Base-by-base conservation (phyloP, 257 asterid genomes). In the Scutellaria baicalensis region DNA sequence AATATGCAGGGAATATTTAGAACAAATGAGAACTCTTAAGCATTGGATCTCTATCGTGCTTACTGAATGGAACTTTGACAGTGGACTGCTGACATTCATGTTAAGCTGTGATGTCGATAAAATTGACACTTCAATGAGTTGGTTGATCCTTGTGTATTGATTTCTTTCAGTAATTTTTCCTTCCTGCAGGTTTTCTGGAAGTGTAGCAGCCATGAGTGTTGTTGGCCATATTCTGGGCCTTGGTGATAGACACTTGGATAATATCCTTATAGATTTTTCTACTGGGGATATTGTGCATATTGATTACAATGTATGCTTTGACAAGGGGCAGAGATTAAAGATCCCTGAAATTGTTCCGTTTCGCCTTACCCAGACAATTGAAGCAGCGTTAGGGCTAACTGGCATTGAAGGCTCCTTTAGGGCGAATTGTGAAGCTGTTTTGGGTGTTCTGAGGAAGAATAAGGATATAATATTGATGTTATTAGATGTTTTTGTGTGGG, bases 161-260 rank as follows among this genome's bases (percentile, higher is more conserved):
- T 72, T 59, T 31, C 39, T 47, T 44, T 47, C 21, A 8, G 0
- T 23, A 62, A 35, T 76, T 75, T 72, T 66, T 56, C 75, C 69
- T 73, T 54, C 61, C 74, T 81, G 84, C 87, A 94, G 99, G 86
- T 94, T 89, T 83, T 91, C 96, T 58, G 92, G 97, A 61, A 91
- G 96, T 71, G 87, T 94, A 57, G 97, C 99, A 59, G 89, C 91
- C 70, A 94, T 91, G 99, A 94, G 99, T 77, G 85, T 94, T 65
- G 90, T 94, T 52, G 97, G 99, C 59, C 97, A 94, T 78, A 76
- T 94, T 65, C 82, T 94, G 70, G 99, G 99, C 72, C 83, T 94
- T 11, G 99, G 99, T n/a, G 99, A 94, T 76, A 84, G 99, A 57
- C 99, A 94, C 83, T 84, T 94, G 91, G 99, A 94, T 78, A 94